Conservation (phyloP, 208 protist species). For the Crithidia fasciculata region DNA sequence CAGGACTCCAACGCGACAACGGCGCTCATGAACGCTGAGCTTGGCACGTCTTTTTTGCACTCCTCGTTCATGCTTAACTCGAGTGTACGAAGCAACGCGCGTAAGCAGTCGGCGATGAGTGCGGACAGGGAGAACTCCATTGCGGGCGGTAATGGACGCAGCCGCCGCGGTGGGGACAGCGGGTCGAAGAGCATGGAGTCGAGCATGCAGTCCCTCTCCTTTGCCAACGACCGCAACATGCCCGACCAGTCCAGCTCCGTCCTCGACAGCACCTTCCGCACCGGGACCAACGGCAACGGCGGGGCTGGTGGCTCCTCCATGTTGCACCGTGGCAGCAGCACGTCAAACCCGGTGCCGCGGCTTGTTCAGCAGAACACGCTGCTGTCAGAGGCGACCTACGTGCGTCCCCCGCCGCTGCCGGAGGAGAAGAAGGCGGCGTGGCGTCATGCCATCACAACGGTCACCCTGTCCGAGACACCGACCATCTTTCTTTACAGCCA, state of each 20-base stretch:
- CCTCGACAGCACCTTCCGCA: conserved; percentile 12
- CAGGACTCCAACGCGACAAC: conserved; percentile 7
- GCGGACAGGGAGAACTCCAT: neutral
- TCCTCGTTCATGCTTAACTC: conserved; percentile 67
- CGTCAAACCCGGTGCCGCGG: conserved; percentile 5
- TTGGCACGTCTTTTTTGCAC: conserved; percentile 68
- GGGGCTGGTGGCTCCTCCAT: conserved; percentile 1
- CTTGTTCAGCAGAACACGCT: conserved; percentile 33
- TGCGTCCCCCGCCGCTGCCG: conserved; percentile 28
- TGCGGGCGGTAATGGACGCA: conserved; percentile 8
- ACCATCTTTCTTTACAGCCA: conserved; percentile 88
- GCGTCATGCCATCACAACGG: conserved; percentile 58
- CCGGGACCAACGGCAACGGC: conserved; percentile 13
- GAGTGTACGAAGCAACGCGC: conserved; percentile 16
- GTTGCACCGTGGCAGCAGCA: conserved; percentile 7
- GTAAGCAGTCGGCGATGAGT: conserved; percentile 1
- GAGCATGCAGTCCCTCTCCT: conserved; percentile 44
- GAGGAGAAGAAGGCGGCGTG: conserved; percentile 61
- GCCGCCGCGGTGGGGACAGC: conserved; percentile 26
- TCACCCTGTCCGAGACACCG: conserved; percentile 84
- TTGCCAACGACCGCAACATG: conserved; percentile 24
- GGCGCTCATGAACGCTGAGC: conserved; percentile 25
- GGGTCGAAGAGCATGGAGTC: conserved; percentile 37
- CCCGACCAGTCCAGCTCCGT: conserved; percentile 17
- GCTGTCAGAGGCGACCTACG: conserved; percentile 39